These are phyloP conservation scores for Apiospora kogelbergensis DNA, from an alignment of 2,329 filamentous ascomycete species.

Conservation along the genomic window DNA sequence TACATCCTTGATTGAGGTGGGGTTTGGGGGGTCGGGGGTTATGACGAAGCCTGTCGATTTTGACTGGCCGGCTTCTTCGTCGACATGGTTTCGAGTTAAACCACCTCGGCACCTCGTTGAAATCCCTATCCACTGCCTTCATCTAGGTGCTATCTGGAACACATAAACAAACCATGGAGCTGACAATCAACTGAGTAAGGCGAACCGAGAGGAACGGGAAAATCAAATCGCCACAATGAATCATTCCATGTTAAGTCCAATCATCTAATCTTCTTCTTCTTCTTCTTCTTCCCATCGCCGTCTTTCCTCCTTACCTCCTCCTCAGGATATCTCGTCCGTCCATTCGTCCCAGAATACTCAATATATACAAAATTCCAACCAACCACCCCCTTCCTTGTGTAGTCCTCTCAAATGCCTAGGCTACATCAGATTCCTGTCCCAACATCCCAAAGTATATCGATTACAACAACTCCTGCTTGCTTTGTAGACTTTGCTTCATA, in stretches of 20 bases:
- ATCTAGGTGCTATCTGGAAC: background rate
- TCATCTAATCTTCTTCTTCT: background rate
- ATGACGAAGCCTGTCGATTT: background rate
- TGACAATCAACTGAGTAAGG: background rate
- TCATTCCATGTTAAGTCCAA: background rate
- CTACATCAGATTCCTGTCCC: background rate
- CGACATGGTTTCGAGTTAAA: background rate
- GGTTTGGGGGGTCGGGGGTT: background rate
- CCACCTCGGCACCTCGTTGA: background rate
- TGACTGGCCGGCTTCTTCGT: background rate
- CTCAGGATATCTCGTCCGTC: constrained; percentile 1
- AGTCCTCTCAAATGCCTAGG: background rate
- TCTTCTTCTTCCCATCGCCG: background rate
- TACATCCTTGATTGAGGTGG: background rate
- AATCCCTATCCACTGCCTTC: background rate
- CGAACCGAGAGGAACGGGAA: background rate
- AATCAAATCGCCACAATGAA: background rate
- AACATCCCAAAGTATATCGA: constrained; percentile 2
- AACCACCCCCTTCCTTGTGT: background rate
- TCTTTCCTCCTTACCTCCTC: background rate
- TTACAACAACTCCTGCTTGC: constrained; percentile 1
- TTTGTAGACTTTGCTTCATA: background rate
- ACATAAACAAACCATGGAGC: background rate
- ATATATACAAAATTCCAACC: constrained; percentile 1
- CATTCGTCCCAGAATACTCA: constrained; percentile 3